Evolutionary conservation across 352 stramenopile species (phyloP).

Genomic region (Globisporangium heterothallicum): DNA sequence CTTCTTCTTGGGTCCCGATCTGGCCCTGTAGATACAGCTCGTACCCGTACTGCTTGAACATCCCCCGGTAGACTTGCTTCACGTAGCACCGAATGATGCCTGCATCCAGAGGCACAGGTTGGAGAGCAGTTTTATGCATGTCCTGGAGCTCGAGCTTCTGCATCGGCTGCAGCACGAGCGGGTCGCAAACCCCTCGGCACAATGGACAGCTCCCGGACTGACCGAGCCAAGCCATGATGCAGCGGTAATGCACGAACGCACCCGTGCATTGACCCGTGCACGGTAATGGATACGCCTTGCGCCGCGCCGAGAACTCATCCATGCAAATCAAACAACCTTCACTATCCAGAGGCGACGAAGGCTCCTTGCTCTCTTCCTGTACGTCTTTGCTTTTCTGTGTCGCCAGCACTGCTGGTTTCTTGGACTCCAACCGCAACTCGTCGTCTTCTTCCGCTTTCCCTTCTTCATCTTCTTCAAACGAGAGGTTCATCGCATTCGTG

Average conservation of each 20-base stretch:
- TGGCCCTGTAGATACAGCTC: constrained; percentile 81
- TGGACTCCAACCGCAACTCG: constrained; percentile 9
- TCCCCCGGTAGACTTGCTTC: constrained; percentile 80
- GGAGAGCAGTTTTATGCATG: constrained; percentile 69
- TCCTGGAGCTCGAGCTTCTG: constrained; percentile 79
- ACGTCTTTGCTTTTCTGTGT: constrained; percentile 12
- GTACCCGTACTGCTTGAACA: constrained; percentile 87
- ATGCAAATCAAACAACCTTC: constrained; percentile 84
- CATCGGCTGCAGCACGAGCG: constrained; percentile 75
- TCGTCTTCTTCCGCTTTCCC: constrained; percentile 33
- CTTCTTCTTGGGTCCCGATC: constrained; percentile 78
- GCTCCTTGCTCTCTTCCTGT: constrained; percentile 6
- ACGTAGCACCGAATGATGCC: constrained; percentile 87
- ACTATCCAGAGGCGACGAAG: constrained; percentile 15
- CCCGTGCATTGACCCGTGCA: constrained; percentile 75
- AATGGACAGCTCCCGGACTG: constrained; percentile 80
- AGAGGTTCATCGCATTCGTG: constrained; percentile 20
- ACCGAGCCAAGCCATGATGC: constrained; percentile 86
- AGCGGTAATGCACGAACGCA: constrained; percentile 81
- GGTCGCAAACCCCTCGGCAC: constrained; percentile 75
- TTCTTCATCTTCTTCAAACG: constrained; percentile 34
- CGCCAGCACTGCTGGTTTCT: constrained; percentile 3
- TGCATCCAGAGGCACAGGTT: constrained; percentile 74
- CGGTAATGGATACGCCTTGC: constrained; percentile 80
- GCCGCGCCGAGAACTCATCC: constrained; percentile 83